Base-by-base conservation (phyloP, 2,329 filamentous ascomycete species). In the Claviceps sp. region DNA sequence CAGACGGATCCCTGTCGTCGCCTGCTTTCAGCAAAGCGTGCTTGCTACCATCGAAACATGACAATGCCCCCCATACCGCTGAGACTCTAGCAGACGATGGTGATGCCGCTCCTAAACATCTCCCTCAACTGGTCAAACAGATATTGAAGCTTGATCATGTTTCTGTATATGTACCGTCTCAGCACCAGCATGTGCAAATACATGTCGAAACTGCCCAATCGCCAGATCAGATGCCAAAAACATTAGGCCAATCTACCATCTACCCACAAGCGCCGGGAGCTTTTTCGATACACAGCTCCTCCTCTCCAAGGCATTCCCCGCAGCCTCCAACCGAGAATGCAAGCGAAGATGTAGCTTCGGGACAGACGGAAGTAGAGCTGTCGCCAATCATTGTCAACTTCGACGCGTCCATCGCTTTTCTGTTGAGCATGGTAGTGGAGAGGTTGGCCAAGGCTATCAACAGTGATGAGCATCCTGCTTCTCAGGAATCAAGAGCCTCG, bases 221-320 rank as follows among this genome's bases (percentile, higher is more conserved):
- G 0, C 53, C 61, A 3, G 53, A 60, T 8, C 58, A 63, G 24
- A 56, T 66, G 6, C 59, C 61, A 7, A 60, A 64, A 37, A 62
- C 65, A 14, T 55, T 73, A 40, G 60, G 61, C 0, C 65, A 60
- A 10, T 53, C 54, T 40, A 75, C 73, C 1, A 55, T 69, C 11
- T 70, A 70, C n/a, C 72, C 74, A 0, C 71, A 81, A 58, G 62
- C 82, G 3, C 81, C 81, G 1, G 82, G 81, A 0, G 74, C 81
- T 2, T 84, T 84, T 61, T 84, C 80, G 0, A 66, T 78, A 2
- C 24, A 44, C 39, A 17, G 17, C 47, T 51, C 52, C 14, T 38
- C 50, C 6, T 37, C 52, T n/a, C 13, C 52, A 40, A 38, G 47
- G 14, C 16, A 37, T 24, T 10, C 6, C 45, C 30, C 44, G 17